A percentile compares a stretch with the other conserved stretches of the same genome.
Conservation (phyloP, 148 eudicot species). For the Limonium bicolor region DNA sequence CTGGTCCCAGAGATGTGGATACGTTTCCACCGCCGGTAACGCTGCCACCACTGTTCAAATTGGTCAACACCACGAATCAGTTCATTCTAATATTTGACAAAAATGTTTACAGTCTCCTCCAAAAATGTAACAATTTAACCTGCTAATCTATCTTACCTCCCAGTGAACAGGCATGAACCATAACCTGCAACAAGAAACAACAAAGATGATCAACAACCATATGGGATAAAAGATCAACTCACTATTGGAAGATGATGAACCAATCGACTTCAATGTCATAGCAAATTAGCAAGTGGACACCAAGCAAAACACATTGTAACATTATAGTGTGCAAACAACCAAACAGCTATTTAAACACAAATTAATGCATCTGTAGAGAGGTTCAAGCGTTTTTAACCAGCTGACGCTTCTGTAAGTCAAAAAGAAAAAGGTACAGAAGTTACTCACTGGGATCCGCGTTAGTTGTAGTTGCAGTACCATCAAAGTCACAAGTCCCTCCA, state of each 20-base stretch:
- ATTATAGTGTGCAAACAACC: no score
- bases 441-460: constrained; percentile 59
- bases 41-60: no score
- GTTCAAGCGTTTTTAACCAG: no score
- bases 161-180: constrained; percentile 66
- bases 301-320: no score
- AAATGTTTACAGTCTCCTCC: no score
- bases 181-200: constrained; percentile 53
- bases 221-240: background rate
- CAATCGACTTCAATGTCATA: background rate
- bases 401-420: no score
- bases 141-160: constrained; percentile 60
- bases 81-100: no score
- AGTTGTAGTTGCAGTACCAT: constrained; percentile 63
- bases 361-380: no score
- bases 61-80: no score
- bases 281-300: no score
- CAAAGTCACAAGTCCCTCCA: constrained; percentile 93
- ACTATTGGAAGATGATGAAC: background rate
- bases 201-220: constrained; percentile 7
- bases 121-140: no score
- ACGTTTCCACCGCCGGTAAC: background rate
- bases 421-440: constrained; percentile 13
- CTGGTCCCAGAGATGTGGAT: background rate
- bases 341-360: no score